Evolutionary conservation across 805 yeast species (phyloP).

Genomic region (Cyberlindnera subsufficiens): DNA sequence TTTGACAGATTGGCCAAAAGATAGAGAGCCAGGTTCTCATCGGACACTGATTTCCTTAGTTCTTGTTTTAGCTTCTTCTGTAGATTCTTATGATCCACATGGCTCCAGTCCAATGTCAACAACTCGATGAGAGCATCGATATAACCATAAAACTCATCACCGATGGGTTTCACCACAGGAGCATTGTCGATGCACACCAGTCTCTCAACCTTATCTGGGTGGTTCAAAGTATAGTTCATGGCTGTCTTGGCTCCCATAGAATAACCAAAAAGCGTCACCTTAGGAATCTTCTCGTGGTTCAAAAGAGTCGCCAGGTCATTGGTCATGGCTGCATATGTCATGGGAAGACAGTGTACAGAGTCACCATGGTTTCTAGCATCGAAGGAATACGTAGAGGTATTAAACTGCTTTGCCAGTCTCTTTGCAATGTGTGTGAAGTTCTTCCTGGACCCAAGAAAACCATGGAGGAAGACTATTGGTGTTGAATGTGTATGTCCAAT

Average conservation of each 20-base stretch:
- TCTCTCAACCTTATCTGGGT: conserved; percentile 31
- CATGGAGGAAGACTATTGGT: conserved; percentile 44
- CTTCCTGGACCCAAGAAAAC: conserved; percentile 45
- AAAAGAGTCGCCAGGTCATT: conserved; percentile 14
- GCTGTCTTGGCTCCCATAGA: conserved; percentile 61
- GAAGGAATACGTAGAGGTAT: conserved; percentile 33
- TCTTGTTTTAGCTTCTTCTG: conserved; percentile 1
- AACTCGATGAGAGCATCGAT: conserved; percentile 6
- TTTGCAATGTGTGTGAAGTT: conserved; percentile 37
- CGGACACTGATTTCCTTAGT: conserved; percentile 6
- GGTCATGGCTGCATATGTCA: conserved; percentile 27
- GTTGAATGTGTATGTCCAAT: conserved; percentile 13
- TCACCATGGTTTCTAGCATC: conserved; percentile 56
- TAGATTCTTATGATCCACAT: conserved; percentile 1
- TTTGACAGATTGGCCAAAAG: conserved; percentile 12
- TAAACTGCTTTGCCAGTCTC: conserved; percentile 26
- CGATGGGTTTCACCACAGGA: conserved; percentile 31
- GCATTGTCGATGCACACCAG: conserved; percentile 44
- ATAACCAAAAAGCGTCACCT: conserved; percentile 40
- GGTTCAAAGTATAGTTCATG: conserved; percentile 35
- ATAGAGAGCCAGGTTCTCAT: conserved; percentile 9
- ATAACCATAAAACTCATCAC: conserved; percentile 22
- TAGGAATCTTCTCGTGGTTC: conserved; percentile 14
- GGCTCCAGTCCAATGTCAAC: conserved; percentile 1
- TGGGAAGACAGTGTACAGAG: conserved; percentile 38